Evolutionary conservation across 2,329 filamentous ascomycete species (phyloP).

Genomic region (Neoscytalidium dimidiatum): DNA sequence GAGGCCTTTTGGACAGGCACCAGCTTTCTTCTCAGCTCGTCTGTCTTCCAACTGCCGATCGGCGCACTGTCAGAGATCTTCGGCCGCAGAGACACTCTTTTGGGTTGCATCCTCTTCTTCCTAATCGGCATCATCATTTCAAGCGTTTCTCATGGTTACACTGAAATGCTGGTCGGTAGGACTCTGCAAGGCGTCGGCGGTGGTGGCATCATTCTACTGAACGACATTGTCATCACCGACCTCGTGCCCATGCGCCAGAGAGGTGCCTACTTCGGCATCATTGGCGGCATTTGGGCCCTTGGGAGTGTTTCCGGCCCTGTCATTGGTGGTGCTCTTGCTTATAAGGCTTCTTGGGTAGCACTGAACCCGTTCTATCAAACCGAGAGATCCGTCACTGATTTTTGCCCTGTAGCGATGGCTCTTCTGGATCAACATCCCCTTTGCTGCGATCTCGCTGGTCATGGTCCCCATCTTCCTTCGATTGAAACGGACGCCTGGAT

Average conservation of each 20-base stretch:
- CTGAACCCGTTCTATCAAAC: slow-evolving; percentile 15
- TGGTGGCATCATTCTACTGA: slow-evolving; percentile 46
- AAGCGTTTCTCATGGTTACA: slow-evolving; percentile 39
- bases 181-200: slow-evolving; percentile 50
- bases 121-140: slow-evolving; percentile 50
- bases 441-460: slow-evolving; percentile 29
- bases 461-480: slow-evolving; percentile 40
- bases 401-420: slow-evolving; percentile 40
- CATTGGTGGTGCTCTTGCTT: neutral
- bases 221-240: slow-evolving; percentile 46
- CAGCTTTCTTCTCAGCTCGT: slow-evolving; percentile 48
- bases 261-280: neutral
- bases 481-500: slow-evolving; percentile 35
- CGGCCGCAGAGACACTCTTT: slow-evolving; percentile 48
- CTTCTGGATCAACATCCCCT: slow-evolving; percentile 44
- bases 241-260: slow-evolving; percentile 33
- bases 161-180: slow-evolving; percentile 45
- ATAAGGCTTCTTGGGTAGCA: neutral
- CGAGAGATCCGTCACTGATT: neutral
- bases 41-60: slow-evolving; percentile 47
- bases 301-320: neutral
- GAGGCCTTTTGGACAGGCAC: slow-evolving; percentile 54
- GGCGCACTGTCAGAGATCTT: slow-evolving; percentile 50
- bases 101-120: slow-evolving; percentile 47
- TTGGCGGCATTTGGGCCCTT: slow-evolving; percentile 9